phyloP scores from a whole-genome alignment of 257 asterid species.

The Solanum virginianum region DNA sequence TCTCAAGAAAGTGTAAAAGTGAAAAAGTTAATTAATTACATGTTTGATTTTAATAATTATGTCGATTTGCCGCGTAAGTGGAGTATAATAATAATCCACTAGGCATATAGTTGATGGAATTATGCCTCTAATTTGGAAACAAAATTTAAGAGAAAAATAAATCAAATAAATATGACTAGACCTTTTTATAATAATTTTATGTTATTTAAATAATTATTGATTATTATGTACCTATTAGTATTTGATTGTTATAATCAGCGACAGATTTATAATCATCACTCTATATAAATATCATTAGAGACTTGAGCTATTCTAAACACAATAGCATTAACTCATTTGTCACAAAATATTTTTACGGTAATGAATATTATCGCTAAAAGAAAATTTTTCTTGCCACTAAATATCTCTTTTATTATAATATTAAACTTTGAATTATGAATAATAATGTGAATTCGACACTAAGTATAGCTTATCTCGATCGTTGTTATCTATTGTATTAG shows the following conservation, averaged over 20 bases:
- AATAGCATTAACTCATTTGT: too few relatives aligned
- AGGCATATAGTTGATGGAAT: neutral
- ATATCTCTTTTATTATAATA: too few relatives aligned
- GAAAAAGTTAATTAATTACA: neutral
- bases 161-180: neutral
- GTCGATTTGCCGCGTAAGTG: neutral
- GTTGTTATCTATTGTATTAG: too few relatives aligned
- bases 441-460: too few relatives aligned
- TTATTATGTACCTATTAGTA: neutral
- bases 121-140: neutral
- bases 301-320: too few relatives aligned
- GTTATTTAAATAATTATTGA: neutral
- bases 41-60: neutral
- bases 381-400: too few relatives aligned
- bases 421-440: too few relatives aligned
- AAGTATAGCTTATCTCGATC: too few relatives aligned
- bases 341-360: too few relatives aligned
- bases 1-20: neutral
- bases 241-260: neutral
- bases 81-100: neutral
- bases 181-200: neutral
- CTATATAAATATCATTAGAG: too few relatives aligned
- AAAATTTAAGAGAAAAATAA: neutral
- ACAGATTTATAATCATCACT: too few relatives aligned
- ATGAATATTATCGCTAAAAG: too few relatives aligned